phyloP scores from a whole-genome alignment of 345 rosid species.

The Nephelium lappaceum region DNA sequence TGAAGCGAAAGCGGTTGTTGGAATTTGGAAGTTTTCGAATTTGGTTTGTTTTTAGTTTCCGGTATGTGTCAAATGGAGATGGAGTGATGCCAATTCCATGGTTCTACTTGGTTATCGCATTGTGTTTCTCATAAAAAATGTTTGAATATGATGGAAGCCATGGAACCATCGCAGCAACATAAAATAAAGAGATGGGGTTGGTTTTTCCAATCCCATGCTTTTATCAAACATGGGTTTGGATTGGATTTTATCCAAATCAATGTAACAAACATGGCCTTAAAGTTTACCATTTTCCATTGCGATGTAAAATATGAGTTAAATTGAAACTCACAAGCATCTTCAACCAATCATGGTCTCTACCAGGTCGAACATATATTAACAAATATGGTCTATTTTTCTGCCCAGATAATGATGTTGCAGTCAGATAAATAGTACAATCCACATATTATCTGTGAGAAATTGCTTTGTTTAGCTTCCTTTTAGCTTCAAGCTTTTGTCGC shows the following conservation, averaged over 20 bases:
- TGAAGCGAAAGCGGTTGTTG: neutral
- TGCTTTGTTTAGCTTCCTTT: slow-evolving; percentile 31
- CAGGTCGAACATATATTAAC: slow-evolving; percentile 25
- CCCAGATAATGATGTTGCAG: slow-evolving; percentile 34
- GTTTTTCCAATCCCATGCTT: no score
- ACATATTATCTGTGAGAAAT: slow-evolving; percentile 35
- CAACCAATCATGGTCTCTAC: slow-evolving; percentile 43
- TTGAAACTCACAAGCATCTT: slow-evolving; percentile 34
- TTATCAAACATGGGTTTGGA: no score
- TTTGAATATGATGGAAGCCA: neutral
- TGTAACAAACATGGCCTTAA: no score
- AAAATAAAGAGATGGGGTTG: no score
- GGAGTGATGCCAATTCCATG: neutral
- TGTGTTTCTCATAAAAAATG: neutral
- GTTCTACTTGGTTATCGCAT: neutral
- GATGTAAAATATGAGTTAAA: neutral
- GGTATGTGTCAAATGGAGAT: neutral
- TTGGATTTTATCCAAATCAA: no score
- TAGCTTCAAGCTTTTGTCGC: slow-evolving; percentile 42
- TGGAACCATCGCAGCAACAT: no score
- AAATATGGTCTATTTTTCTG: slow-evolving; percentile 7
- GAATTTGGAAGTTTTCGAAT: no score
- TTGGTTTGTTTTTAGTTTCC: neutral
- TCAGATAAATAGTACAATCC: slow-evolving; percentile 40
- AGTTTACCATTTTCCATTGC: no score